phyloP scores from a whole-genome alignment of 139 green algal species.

The Trebouxia sp. region DNA sequence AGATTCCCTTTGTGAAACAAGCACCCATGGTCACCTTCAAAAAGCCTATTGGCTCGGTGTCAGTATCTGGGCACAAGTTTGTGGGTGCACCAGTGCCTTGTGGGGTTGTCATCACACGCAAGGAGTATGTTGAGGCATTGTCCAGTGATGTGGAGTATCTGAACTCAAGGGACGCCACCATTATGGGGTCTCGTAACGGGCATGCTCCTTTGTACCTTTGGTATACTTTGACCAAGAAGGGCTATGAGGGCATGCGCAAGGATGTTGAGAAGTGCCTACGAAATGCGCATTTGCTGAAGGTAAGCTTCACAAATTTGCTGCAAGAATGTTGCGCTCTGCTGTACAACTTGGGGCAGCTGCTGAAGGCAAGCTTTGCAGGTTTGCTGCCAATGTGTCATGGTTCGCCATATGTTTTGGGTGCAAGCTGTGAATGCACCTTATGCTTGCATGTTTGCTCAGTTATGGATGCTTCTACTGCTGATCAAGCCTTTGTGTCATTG shows the following conservation, averaged over 20 bases:
- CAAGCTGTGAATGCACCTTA: no score
- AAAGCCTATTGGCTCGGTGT: slow-evolving; percentile 95
- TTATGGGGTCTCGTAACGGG: slow-evolving; percentile 96
- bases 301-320: neutral
- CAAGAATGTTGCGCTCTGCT: no score
- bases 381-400: no score
- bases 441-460: no score
- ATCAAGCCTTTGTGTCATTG: no score
- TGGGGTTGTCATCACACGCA: slow-evolving; percentile 87
- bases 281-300: slow-evolving; percentile 87
- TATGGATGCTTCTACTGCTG: no score
- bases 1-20: slow-evolving; percentile 89
- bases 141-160: slow-evolving; percentile 92
- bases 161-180: slow-evolving; percentile 92
- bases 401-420: no score
- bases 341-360: no score
- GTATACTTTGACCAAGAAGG: slow-evolving; percentile 93
- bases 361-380: no score
- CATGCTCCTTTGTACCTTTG: slow-evolving; percentile 97
- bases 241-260: slow-evolving; percentile 81
- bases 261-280: slow-evolving; percentile 94
- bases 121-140: slow-evolving; percentile 45
- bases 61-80: slow-evolving; percentile 96
- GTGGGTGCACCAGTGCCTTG: slow-evolving; percentile 91
- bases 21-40: slow-evolving; percentile 94